These are phyloP conservation scores for Ramalina peruviana DNA, from an alignment of 495 filamentous ascomycete species.

Conservation along the genomic window DNA sequence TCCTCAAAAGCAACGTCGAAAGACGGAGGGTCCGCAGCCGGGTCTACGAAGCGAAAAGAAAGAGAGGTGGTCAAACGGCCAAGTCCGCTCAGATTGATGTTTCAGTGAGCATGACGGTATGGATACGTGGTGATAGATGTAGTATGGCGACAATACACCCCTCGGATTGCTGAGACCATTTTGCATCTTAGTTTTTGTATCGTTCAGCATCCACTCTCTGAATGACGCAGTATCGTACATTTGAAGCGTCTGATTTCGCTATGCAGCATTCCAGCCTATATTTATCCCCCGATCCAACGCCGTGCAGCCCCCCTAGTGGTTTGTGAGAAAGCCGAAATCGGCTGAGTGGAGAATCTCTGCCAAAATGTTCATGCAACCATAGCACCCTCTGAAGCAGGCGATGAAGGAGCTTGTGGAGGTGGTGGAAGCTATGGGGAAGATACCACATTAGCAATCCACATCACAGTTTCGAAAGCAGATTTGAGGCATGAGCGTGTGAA, in stretches of 20 bases:
- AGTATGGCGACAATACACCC: no score
- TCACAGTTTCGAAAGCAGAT: neutral
- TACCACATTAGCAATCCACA: neutral
- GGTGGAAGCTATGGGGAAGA: constrained; percentile 1
- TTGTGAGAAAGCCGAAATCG: neutral
- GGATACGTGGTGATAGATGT: no score
- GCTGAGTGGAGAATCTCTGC: constrained; percentile 13
- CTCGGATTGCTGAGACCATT: no score
- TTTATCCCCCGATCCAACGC: neutral
- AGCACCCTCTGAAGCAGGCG: constrained; percentile 4
- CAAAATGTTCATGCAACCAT: constrained; percentile 13
- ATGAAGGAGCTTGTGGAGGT: constrained; percentile 9
- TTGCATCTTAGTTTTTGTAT: neutral
- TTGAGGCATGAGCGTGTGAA: neutral
- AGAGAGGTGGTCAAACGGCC: constrained; percentile 15
- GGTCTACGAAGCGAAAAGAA: constrained; percentile 19
- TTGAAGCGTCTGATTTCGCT: neutral
- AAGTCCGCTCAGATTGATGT: constrained; percentile 16
- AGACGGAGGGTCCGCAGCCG: constrained; percentile 14
- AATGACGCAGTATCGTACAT: neutral
- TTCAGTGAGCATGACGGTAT: constrained; percentile 1
- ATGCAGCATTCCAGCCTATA: neutral
- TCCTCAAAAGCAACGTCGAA: constrained; percentile 6
- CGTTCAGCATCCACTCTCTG: neutral
- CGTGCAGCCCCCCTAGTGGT: neutral